Conservation (phyloP, 2,329 filamentous ascomycete genomes). For the Plectosphaerella cucumerina region DNA sequence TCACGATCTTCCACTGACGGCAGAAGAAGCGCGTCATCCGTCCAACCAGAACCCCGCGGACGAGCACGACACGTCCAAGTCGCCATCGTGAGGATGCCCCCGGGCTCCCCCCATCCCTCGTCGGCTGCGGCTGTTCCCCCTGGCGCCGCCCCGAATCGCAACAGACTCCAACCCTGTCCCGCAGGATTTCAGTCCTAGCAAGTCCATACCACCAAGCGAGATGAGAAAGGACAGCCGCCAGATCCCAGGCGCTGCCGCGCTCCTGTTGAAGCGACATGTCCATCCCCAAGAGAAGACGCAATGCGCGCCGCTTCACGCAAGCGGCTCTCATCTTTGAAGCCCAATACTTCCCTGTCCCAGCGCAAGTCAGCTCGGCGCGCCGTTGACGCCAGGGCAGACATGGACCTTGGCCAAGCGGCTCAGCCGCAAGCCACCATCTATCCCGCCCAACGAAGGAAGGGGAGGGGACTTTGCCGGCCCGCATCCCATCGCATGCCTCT, state of each 20-base stretch:
- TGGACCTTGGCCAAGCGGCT: neutral
- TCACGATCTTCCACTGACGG: neutral
- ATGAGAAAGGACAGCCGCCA: neutral
- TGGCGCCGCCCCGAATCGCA: too few species aligned
- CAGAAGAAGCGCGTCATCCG: neutral
- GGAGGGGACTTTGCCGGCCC: neutral
- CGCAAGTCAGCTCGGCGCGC: neutral
- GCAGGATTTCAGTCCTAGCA: too few species aligned
- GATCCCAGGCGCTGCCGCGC: too few species aligned
- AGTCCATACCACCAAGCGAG: neutral
- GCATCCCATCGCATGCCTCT: neutral
- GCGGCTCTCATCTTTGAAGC: too few species aligned
- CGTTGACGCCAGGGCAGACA: neutral
- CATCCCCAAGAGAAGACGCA: neutral
- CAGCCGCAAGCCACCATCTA: constrained; percentile 2
- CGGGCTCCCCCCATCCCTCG: too few species aligned
- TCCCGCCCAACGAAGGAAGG: neutral
- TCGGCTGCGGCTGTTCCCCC: too few species aligned
- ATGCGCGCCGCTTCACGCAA: too few species aligned
- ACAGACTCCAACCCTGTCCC: too few species aligned
- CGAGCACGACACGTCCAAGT: neutral
- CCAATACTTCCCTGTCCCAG: too few species aligned
- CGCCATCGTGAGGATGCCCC: neutral
- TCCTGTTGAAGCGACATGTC: too few species aligned
- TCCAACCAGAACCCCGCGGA: neutral